Evolutionary conservation across 495 filamentous ascomycete genomes (phyloP).

Genomic region (Hypoxylon rickii): DNA sequence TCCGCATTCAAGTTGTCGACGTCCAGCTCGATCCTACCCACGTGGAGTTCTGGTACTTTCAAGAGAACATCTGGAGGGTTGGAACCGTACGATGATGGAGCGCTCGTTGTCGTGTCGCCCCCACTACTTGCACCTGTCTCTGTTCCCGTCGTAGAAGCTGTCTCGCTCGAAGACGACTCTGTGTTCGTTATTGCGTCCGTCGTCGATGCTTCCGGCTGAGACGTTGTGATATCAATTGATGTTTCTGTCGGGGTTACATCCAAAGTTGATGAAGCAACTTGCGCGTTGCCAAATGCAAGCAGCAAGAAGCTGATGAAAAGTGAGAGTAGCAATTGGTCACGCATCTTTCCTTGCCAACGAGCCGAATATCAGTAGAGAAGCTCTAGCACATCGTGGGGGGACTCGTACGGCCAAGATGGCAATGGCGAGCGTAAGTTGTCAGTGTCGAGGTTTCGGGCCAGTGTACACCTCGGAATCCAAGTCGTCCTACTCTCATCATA

Average conservation of each 20-base stretch:
- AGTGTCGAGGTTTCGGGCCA: too few species aligned
- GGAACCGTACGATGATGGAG: slow-evolving; percentile 19
- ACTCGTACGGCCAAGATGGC: slow-evolving; percentile 14
- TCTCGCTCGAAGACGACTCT: neutral
- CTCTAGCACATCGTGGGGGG: neutral
- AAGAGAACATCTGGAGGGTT: slow-evolving; percentile 58
- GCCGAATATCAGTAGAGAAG: slow-evolving; percentile 22
- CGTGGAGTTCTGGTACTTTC: slow-evolving; percentile 57
- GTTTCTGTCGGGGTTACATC: slow-evolving; percentile 20
- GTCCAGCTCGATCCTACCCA: slow-evolving; percentile 59
- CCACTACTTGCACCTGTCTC: slow-evolving; percentile 15
- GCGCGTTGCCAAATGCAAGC: slow-evolving; percentile 29
- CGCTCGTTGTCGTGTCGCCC: slow-evolving; percentile 19
- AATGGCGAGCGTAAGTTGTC: neutral
- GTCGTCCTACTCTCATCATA: too few species aligned
- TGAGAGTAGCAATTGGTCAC: slow-evolving; percentile 15
- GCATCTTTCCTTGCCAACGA: slow-evolving; percentile 38
- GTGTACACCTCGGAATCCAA: too few species aligned
- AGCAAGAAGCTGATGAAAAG: slow-evolving; percentile 31
- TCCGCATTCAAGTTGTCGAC: slow-evolving; percentile 59
- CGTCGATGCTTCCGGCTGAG: slow-evolving; percentile 6
- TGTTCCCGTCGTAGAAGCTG: slow-evolving; percentile 23
- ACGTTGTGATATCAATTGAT: slow-evolving; percentile 2
- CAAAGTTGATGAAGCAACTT: slow-evolving; percentile 34
- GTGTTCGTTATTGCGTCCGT: slow-evolving; percentile 15